Conservation (phyloP, 495 filamentous ascomycete genomes). For the Pyrenula massariospora region DNA sequence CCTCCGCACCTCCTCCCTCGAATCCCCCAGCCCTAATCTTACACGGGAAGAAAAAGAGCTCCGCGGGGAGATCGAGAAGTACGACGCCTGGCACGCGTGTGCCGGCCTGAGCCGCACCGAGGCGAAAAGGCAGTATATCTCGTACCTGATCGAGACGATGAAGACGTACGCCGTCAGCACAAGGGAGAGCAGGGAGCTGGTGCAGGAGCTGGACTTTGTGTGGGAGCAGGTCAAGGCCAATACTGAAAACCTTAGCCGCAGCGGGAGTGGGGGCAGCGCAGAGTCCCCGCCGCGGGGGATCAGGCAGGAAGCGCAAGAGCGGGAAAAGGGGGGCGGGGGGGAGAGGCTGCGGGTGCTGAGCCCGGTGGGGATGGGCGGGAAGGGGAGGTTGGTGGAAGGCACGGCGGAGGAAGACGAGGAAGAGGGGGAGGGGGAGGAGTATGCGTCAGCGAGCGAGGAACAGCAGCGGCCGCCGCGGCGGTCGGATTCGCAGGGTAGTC, state of each 20-base stretch:
- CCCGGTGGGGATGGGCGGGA: constrained; percentile 72
- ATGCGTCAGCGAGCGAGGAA: constrained; percentile 11
- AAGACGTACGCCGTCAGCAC: constrained; percentile 79
- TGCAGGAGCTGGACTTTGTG: constrained; percentile 92
- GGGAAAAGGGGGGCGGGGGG: constrained; percentile 6
- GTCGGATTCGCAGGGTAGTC: constrained; percentile 2
- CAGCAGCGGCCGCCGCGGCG: constrained; percentile 2
- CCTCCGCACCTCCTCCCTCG: neutral
- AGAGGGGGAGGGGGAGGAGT: constrained; percentile 24
- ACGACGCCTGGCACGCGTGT: constrained; percentile 88
- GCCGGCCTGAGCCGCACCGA: constrained; percentile 72
- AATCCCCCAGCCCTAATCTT: constrained; percentile 2
- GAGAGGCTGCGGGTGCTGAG: constrained; percentile 53
- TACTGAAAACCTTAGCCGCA: constrained; percentile 23
- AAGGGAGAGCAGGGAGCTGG: constrained; percentile 73
- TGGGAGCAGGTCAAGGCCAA: constrained; percentile 96
- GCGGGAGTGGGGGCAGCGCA: constrained; percentile 11
- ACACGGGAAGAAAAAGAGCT: constrained; percentile 28
- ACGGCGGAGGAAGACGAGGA: constrained; percentile 21
- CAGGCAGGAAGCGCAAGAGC: constrained; percentile 15
- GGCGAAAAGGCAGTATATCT: constrained; percentile 88
- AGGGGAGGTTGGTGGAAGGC: constrained; percentile 30
- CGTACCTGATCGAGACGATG: constrained; percentile 91
- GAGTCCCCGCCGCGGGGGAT: constrained; percentile 19
- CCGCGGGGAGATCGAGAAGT: constrained; percentile 48